Evolutionary conservation across 805 yeast genomes (phyloP).

Genomic region (Ogataea methanolica): DNA sequence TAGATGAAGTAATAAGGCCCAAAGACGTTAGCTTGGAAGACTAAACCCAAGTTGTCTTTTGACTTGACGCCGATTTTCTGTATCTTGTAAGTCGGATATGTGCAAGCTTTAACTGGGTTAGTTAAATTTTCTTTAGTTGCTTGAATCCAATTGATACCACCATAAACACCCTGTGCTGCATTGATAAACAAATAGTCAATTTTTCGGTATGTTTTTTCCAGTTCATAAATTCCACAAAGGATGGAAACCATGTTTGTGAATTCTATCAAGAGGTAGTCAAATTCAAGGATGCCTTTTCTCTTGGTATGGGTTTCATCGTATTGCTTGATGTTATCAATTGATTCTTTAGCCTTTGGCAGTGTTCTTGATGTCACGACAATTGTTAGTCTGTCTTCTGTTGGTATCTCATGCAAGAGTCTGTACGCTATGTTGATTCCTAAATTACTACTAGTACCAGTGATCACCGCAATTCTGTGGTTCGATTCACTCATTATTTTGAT

Average conservation of each 20-base stretch:
- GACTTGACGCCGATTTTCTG: constrained; percentile 78
- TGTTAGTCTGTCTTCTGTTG: constrained; percentile 55
- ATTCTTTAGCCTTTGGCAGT: constrained; percentile 75
- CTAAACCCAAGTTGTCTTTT: constrained; percentile 75
- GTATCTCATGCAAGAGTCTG: constrained; percentile 61
- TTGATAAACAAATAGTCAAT: constrained; percentile 80
- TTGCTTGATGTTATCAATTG: constrained; percentile 53
- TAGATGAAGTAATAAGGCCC: constrained; percentile 87
- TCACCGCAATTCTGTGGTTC: constrained; percentile 27
- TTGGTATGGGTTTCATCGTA: constrained; percentile 32
- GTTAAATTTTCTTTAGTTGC: constrained; percentile 65
- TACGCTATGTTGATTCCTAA: constrained; percentile 84
- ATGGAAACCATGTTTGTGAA: constrained; percentile 87
- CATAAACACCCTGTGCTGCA: constrained; percentile 86
- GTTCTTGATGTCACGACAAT: constrained; percentile 88
- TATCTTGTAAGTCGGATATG: constrained; percentile 79
- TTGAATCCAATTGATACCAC: constrained; percentile 80
- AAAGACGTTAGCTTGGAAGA: constrained; percentile 94
- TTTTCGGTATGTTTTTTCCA: constrained; percentile 55
- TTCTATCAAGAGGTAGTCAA: constrained; percentile 86
- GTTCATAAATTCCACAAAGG: constrained; percentile 65
- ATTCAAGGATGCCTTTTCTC: constrained; percentile 61
- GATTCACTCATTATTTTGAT: not conserved
- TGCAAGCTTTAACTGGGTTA: constrained; percentile 77
- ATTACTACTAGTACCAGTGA: constrained; percentile 47